Conservation (phyloP, 768 basidiomycete species). For the Hygrophorus pudorinus region DNA sequence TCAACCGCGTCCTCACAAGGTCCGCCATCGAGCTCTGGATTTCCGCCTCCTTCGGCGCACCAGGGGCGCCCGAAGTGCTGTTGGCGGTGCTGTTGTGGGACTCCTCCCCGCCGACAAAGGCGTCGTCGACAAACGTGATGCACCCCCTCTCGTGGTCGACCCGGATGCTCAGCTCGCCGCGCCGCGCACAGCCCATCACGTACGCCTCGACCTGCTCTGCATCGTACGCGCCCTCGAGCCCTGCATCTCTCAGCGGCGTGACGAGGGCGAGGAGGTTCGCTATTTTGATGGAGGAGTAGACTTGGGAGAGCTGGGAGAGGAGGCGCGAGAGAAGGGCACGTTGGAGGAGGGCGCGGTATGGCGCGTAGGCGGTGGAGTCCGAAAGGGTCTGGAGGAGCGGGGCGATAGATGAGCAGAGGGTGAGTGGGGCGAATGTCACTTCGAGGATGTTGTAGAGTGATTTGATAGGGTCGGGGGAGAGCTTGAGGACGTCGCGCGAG, state of each 20-base stretch:
- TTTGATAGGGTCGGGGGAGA: constrained; percentile 65
- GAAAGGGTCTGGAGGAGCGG: constrained; percentile 63
- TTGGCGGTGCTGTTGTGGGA: constrained; percentile 20
- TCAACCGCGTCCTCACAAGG: constrained; percentile 68
- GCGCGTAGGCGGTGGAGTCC: constrained; percentile 49
- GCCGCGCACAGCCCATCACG: constrained; percentile 83
- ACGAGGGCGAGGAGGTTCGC: constrained; percentile 69
- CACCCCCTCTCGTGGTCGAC: constrained; percentile 84
- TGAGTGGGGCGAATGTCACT: constrained; percentile 87
- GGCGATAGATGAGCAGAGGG: constrained; percentile 67
- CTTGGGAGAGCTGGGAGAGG: constrained; percentile 83
- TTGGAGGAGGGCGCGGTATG: constrained; percentile 83
- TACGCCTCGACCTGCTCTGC: constrained; percentile 83
- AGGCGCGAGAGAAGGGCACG: constrained; percentile 87
- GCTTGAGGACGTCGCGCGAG: constrained; percentile 71
- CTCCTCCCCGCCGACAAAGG: constrained; percentile 42
- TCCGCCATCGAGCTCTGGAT: constrained; percentile 68
- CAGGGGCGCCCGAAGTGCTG: constrained; percentile 19
- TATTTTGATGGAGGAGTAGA: constrained; percentile 83
- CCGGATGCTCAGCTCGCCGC: constrained; percentile 76
- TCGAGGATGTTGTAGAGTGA: constrained; percentile 83
- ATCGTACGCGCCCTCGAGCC: constrained; percentile 46
- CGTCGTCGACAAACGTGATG: constrained; percentile 77
- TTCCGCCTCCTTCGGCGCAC: constrained; percentile 26
- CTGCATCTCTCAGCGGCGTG: constrained; percentile 54